phyloP scores from a whole-genome alignment of 208 protist genomes.

The Wallacemonas sp. region DNA sequence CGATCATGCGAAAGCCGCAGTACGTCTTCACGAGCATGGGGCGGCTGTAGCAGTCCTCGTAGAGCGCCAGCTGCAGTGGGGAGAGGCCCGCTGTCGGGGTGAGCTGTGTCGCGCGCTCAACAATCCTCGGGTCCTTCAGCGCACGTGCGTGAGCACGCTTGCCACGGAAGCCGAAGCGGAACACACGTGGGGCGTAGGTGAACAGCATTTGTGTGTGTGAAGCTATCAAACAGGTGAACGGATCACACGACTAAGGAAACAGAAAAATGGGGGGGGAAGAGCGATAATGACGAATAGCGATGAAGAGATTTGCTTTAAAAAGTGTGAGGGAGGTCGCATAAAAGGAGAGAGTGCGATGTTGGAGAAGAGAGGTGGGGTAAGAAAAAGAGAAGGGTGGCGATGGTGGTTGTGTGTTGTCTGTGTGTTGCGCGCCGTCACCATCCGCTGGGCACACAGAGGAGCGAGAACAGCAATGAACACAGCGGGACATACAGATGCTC shows the following conservation, averaged over 20 bases:
- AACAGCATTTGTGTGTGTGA: slow-evolving; percentile 8
- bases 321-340: neutral
- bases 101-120: slow-evolving; percentile 3
- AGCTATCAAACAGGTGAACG: neutral
- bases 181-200: slow-evolving; percentile 9
- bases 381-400: too few relatives aligned
- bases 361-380: neutral
- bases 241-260: neutral
- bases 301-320: too few relatives aligned
- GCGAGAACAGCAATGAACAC: too few relatives aligned
- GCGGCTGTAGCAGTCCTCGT: slow-evolving; percentile 17
- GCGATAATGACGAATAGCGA: neutral
- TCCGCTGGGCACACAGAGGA: too few relatives aligned
- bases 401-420: too few relatives aligned
- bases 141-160: neutral
- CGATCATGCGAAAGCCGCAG: slow-evolving; percentile 57
- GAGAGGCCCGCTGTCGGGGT: neutral
- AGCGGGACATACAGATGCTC: too few relatives aligned
- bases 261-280: neutral
- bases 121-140: neutral
- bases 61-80: neutral
- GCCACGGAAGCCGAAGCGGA: slow-evolving; percentile 17
- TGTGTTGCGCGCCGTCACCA: too few relatives aligned
- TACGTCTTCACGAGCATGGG: slow-evolving; percentile 25
- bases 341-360: neutral